A percentile compares a stretch with the other conserved stretches of the same genome.
Conservation (phyloP, 2,329 filamentous ascomycete genomes). For the Fragosphaeria purpurea region DNA sequence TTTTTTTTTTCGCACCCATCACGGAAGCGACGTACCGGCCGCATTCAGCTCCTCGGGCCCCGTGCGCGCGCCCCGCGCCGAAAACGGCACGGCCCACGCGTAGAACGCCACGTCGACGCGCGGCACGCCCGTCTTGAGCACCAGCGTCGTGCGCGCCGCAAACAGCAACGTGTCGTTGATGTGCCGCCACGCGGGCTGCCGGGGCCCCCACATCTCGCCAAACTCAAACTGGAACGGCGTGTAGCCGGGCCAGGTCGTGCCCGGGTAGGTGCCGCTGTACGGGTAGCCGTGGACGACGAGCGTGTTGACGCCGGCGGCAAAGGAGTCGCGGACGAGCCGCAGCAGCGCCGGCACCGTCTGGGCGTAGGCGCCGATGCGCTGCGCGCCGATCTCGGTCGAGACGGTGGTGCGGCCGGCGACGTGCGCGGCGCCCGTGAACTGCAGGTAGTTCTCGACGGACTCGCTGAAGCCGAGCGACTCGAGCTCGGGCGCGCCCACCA, state of each 20-base stretch:
- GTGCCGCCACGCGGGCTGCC: slow-evolving; percentile 10
- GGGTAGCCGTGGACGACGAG: slow-evolving; percentile 13
- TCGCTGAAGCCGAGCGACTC: slow-evolving; percentile 18
- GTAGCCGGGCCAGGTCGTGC: slow-evolving; percentile 12
- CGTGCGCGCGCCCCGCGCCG: neutral
- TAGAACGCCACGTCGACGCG: slow-evolving; percentile 12
- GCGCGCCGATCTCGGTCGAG: slow-evolving; percentile 17
- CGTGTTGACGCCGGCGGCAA: slow-evolving; percentile 11
- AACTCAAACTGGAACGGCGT: slow-evolving; percentile 8
- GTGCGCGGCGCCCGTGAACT: slow-evolving; percentile 17
- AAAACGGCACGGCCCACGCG: slow-evolving; percentile 7
- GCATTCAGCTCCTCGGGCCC: neutral
- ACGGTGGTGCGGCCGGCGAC: slow-evolving; percentile 13
- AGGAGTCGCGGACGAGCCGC: slow-evolving; percentile 9
- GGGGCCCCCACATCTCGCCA: slow-evolving; percentile 12
- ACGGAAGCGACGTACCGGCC: neutral
- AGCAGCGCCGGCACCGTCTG: slow-evolving; percentile 10
- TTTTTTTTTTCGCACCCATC: no score
- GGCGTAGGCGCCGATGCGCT: slow-evolving; percentile 14
- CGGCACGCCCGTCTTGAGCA: slow-evolving; percentile 5
- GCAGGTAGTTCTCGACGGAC: slow-evolving; percentile 14
- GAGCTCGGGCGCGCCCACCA: slow-evolving; percentile 15
- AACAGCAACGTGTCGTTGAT: slow-evolving; percentile 9
- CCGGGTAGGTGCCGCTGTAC: slow-evolving; percentile 5
- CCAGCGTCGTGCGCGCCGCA: slow-evolving; percentile 1